These are phyloP conservation scores for Arabidopsis hybrid DNA, from an alignment of 441 rosid species.

Conservation along the genomic window DNA sequence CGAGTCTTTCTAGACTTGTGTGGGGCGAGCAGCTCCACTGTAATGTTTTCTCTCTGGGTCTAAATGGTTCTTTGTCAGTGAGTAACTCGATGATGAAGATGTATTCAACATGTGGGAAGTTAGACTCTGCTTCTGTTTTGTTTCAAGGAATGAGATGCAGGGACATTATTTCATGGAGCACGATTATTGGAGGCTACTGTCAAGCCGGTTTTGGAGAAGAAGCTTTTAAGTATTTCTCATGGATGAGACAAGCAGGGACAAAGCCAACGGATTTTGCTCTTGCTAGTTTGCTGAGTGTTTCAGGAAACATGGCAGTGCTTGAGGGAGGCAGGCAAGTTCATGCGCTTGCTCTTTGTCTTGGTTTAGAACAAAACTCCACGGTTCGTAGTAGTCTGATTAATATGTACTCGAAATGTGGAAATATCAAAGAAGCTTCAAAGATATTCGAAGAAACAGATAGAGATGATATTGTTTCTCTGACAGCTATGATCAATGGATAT, in stretches of 20 bases:
- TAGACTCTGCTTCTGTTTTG: constrained; percentile 59
- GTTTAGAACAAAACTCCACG: constrained; percentile 61
- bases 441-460: constrained; percentile 62
- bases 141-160: constrained; percentile 64
- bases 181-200: constrained; percentile 74
- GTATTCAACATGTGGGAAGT: constrained; percentile 75
- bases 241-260: constrained; percentile 83
- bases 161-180: constrained; percentile 92
- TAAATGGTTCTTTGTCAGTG: constrained; percentile 60
- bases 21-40: constrained; percentile 92
- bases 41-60: constrained; percentile 59
- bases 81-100: constrained; percentile 76
- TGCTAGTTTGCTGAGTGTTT: constrained; percentile 79
- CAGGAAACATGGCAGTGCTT: constrained; percentile 79
- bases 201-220: constrained; percentile 73
- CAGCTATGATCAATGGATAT: constrained; percentile 90
- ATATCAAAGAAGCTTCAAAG: constrained; percentile 70
- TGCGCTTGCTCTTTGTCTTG: constrained; percentile 60
- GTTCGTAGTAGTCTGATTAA: constrained; percentile 76
- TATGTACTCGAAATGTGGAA: constrained; percentile 97
- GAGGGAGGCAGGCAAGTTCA: constrained; percentile 90
- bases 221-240: constrained; percentile 67
- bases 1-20: constrained; percentile 65
- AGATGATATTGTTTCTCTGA: constrained; percentile 74
- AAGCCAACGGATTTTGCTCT: constrained; percentile 77